phyloP scores from a whole-genome alignment of 2,329 filamentous ascomycete species.

The Botryotinia narcissicola region DNA sequence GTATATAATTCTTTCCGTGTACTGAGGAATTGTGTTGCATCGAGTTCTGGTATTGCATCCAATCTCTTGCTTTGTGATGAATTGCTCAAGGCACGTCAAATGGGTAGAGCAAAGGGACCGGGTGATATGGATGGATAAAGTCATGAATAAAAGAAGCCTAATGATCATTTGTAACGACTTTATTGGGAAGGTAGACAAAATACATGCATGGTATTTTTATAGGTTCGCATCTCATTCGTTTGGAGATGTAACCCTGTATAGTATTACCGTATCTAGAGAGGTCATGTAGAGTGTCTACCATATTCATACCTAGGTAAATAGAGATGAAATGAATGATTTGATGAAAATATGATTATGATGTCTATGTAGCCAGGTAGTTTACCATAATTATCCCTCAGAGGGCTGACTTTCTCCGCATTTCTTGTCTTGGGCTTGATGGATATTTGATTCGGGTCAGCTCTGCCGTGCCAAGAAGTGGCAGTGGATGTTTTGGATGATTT shows the following conservation, averaged over 20 bases:
- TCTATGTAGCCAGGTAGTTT: not conserved
- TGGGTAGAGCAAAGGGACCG: conserved; percentile 66
- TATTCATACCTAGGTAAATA: conserved; percentile 4
- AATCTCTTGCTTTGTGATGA: conserved; percentile 96
- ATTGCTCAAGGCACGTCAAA: conserved; percentile 95
- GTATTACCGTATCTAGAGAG: conserved; percentile 4
- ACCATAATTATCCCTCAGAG: not conserved
- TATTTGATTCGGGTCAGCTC: not conserved
- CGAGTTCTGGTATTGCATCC: conserved; percentile 89
- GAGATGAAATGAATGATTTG: conserved; percentile 12
- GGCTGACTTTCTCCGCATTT: not conserved
- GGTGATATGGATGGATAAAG: conserved; percentile 59
- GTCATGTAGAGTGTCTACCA: conserved; percentile 1
- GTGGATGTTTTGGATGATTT: not conserved
- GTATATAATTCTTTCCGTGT: conserved; percentile 97
- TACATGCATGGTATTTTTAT: conserved; percentile 4
- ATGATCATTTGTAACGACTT: conserved; percentile 17
- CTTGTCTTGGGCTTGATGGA: not conserved
- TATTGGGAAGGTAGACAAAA: not conserved
- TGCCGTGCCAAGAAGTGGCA: not conserved
- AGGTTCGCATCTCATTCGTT: not conserved
- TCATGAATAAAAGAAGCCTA: conserved; percentile 14
- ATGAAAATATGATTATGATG: not conserved
- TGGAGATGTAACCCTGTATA: conserved; percentile 8
- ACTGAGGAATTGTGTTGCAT: conserved; percentile 87